Conservation (phyloP, 495 filamentous ascomycete genomes). For the Aspergillus sclerotioniger region DNA sequence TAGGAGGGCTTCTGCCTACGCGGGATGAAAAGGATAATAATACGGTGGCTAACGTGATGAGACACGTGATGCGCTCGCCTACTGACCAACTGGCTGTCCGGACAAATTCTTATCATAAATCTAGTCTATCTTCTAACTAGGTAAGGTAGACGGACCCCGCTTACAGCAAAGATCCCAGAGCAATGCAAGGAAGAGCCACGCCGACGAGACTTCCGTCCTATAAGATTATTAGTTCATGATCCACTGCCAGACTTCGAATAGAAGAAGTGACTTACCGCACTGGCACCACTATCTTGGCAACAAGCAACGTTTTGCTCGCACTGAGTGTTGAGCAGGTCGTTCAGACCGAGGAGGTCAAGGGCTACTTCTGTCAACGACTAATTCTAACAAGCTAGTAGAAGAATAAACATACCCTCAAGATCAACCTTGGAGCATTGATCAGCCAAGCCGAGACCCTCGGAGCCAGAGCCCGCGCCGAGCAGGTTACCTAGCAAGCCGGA, state of each 20-base stretch:
- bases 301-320: conserved; percentile 56
- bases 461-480: conserved; percentile 33
- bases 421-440: conserved; percentile 42
- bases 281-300: conserved; percentile 44
- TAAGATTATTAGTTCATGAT: too few species aligned
- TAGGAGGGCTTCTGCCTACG: too few species aligned
- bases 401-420: conserved; percentile 22
- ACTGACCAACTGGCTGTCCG: too few species aligned
- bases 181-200: conserved; percentile 49
- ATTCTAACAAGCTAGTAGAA: not conserved
- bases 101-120: too few species aligned
- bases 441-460: conserved; percentile 37
- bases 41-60: too few species aligned
- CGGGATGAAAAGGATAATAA: too few species aligned
- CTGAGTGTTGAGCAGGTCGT: conserved; percentile 47
- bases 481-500: conserved; percentile 32
- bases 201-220: conserved; percentile 40
- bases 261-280: conserved; percentile 39
- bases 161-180: conserved; percentile 46
- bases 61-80: too few species aligned
- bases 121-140: too few species aligned
- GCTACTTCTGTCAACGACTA: conserved; percentile 5
- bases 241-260: too few species aligned
- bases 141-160: not conserved
- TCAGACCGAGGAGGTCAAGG: conserved; percentile 26